Evolutionary conservation across 139 green algal genomes (phyloP).

Genomic region (Micractinium conductrix): DNA sequence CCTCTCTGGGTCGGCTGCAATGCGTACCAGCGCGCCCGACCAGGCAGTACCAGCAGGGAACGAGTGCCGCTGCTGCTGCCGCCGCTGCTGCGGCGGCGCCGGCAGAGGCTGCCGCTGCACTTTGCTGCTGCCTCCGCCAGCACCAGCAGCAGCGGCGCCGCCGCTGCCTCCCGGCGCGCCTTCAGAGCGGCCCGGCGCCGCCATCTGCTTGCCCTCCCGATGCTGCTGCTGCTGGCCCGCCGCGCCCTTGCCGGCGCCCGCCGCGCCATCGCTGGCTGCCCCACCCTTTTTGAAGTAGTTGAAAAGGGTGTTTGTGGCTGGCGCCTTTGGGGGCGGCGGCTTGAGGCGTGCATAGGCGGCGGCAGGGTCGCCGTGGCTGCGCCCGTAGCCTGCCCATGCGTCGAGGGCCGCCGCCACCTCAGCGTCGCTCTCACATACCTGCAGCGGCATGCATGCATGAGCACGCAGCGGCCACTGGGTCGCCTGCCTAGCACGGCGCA

Average conservation of each 20-base stretch:
- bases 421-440: conserved; percentile 41
- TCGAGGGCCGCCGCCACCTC: conserved; percentile 52
- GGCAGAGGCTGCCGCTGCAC: neutral
- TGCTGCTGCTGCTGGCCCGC: neutral
- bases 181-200: neutral
- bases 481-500: too few relatives aligned
- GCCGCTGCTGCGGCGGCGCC: neutral
- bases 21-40: neutral
- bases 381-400: conserved; percentile 31
- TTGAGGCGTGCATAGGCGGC: conserved; percentile 11
- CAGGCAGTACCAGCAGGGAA: neutral
- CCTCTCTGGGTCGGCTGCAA: conserved; percentile 13
- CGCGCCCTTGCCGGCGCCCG: too few relatives aligned
- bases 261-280: neutral
- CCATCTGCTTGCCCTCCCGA: neutral
- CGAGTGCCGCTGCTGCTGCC: neutral
- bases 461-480: too few relatives aligned
- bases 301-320: neutral
- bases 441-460: neutral
- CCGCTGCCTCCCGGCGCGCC: neutral
- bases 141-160: neutral
- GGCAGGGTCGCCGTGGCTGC: neutral
- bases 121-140: neutral
- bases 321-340: conserved; percentile 10
- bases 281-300: neutral